Evolutionary conservation across 2,329 filamentous ascomycete genomes (phyloP), one percentile per base, ranked within the genome.

Genomic region (Exophiala viscosa): DNA sequence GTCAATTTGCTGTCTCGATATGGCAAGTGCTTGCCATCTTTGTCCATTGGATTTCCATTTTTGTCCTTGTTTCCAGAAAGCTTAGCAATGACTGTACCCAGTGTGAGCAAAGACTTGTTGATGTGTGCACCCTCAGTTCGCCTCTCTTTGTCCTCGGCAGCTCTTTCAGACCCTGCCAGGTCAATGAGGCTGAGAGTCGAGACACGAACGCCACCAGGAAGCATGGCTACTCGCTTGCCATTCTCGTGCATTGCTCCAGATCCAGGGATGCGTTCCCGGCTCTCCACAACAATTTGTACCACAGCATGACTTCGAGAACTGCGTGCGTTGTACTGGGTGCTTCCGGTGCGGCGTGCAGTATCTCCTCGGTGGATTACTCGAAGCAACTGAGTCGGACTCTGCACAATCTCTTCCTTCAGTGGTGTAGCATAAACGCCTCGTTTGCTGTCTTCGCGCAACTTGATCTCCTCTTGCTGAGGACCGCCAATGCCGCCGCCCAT

Each of bases 1-100:
- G 93, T 99, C 62, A 99, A 82, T 70, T 99, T 99, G 79, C 91
- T 97, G 74, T 99, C 93, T 68, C 93, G 83, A 70, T 97, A 99
- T 2, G 93, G 93, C 58, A 99, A 71, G 78, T 99, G 93, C 69
- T 95, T 95, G 45, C 83, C 86, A 61, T 95, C 88, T 66, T 90
- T 91, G 64, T 95, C 90, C 13, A 73, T 78, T 5, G 78, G 75
- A 66, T 86, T 88, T 47, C 80, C 81, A 52, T 87, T 80, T 69
- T 90, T 92, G 38, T 95, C 88, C 66, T 95, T 95, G 65, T 86
- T 83, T 50, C 90, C 89, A 1, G 92, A 95, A n/a, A 99, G 77
- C 59, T 88, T 87, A 9, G 89, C 88, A 67, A 99, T 96, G 64
- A 99, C 93, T 1, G 90, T 99, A 46, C 93, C 93, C 2, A 99